phyloP scores from a whole-genome alignment of 2,329 filamentous ascomycete genomes.

The Penicillium brevicompactum region DNA sequence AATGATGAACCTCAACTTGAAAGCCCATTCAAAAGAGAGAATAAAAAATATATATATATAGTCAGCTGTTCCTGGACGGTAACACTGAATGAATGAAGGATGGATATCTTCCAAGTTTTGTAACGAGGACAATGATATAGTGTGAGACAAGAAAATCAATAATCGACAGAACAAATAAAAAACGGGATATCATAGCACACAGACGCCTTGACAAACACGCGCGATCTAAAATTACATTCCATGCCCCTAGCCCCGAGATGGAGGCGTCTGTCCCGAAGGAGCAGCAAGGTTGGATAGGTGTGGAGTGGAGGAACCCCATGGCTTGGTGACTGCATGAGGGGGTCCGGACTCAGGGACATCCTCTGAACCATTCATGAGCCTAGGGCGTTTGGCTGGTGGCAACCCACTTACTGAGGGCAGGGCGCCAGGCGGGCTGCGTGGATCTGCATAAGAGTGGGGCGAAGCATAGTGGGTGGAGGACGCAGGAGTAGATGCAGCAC shows the following conservation, averaged over 20 bases:
- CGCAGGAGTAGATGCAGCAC: constrained; percentile 27
- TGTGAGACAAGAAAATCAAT: not conserved
- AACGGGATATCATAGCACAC: not conserved
- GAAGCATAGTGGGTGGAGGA: constrained; percentile 33
- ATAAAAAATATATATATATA: too few relatives aligned
- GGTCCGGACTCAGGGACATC: constrained; percentile 13
- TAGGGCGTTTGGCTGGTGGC: constrained; percentile 37
- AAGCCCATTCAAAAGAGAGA: too few relatives aligned
- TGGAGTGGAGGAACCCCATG: constrained; percentile 22
- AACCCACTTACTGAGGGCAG: constrained; percentile 13
- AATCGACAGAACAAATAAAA: not conserved
- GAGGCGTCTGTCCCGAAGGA: constrained; percentile 27
- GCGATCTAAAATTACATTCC: not conserved
- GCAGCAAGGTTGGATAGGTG: constrained; percentile 28
- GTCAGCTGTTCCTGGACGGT: too few relatives aligned
- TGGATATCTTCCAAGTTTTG: too few relatives aligned
- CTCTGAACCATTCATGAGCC: constrained; percentile 38
- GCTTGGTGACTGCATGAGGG: constrained; percentile 8
- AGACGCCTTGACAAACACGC: not conserved
- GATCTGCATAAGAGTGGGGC: constrained; percentile 32
- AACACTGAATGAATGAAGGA: too few relatives aligned
- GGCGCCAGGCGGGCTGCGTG: constrained; percentile 19
- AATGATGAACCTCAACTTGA: too few relatives aligned
- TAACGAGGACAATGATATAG: too few relatives aligned
- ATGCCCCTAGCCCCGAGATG: constrained; percentile 15